phyloP scores from a whole-genome alignment of 1,139 yeast species.

The Candida labiduridarum region DNA sequence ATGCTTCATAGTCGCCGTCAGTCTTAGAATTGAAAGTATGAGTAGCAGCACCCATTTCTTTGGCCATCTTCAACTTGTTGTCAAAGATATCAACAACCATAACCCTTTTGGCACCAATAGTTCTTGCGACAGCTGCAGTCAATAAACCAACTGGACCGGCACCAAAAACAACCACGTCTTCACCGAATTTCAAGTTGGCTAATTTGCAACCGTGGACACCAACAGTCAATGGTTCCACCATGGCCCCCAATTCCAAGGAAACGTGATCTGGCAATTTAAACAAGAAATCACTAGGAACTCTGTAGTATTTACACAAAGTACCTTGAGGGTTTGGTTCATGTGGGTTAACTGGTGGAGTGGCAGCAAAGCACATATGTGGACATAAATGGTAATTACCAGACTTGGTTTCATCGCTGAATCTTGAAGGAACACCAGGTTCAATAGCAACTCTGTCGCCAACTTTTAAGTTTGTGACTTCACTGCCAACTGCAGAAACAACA shows the following conservation, averaged over 20 bases:
- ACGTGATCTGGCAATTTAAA: slow-evolving; percentile 78
- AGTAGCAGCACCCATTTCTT: slow-evolving; percentile 57
- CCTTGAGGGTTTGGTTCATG: slow-evolving; percentile 58
- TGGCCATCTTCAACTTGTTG: slow-evolving; percentile 60
- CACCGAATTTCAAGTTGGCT: slow-evolving; percentile 71
- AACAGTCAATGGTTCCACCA: slow-evolving; percentile 86
- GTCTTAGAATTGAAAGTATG: slow-evolving; percentile 60
- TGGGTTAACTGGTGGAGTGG: slow-evolving; percentile 61
- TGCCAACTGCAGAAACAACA: slow-evolving; percentile 65
- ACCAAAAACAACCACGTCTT: slow-evolving; percentile 77
- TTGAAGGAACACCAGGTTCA: slow-evolving; percentile 73
- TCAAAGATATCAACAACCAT: slow-evolving; percentile 68
- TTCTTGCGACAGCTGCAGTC: slow-evolving; percentile 75
- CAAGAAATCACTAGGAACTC: slow-evolving; percentile 83
- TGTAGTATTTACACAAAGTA: slow-evolving; percentile 70
- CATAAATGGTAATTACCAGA: slow-evolving; percentile 78
- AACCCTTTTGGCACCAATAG: slow-evolving; percentile 78
- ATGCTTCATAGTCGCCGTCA: slow-evolving; percentile 32
- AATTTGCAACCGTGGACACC: slow-evolving; percentile 82
- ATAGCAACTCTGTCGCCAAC: slow-evolving; percentile 84
- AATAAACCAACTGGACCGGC: slow-evolving; percentile 94
- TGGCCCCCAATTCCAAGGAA: slow-evolving; percentile 81
- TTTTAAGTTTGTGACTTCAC: slow-evolving; percentile 57
- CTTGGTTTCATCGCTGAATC: slow-evolving; percentile 73
- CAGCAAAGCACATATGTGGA: slow-evolving; percentile 84